Evolutionary conservation across 2,329 filamentous ascomycete genomes (phyloP), one percentile per base, ranked within the genome.

Genomic region (Alternaria ethzedia): DNA sequence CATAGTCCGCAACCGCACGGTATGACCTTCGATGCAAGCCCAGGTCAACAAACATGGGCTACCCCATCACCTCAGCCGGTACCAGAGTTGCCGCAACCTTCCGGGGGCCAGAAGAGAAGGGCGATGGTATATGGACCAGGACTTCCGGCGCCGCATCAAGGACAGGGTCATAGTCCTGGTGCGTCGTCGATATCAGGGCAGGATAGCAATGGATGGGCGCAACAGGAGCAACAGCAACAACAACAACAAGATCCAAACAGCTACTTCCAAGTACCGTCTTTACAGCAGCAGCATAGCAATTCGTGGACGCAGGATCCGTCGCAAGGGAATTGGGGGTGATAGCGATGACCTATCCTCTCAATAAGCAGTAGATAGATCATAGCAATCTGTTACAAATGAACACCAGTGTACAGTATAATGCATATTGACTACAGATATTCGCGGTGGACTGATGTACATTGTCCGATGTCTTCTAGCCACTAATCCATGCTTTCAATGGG

Each of bases 21-120:
- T 3, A 63, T 66, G 45, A 47, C 69, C 0, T 71, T 70, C 30
- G 69, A 72, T 30, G 50, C 64, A 8, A 52, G 62, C 11, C 68
- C 65, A n/a, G 23, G 54, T 20, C 66, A 68, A 25, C 66, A 70
- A 28, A 64, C 67, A 10, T 74, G 70, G 67, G 56, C 67, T 17
- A 74, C 76, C 3, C 73, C 76, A 5, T 67, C 70, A 5, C 74
- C 75, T 3, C 75, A 77, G 55, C 67, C 73, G 1, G 51, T 78
- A 28, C 72, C 74, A 1, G 75, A 76, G 23, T 70, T 79, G 65
- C 77, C 77, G 11, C 71, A 69, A 57, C 77, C 76, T 1, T 76
- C 68, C 2, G 77, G 71, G 4, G 77, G 77, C 0, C 66, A 74
- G 12, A 73, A 71, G 45, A 67, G 77, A 13, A 71, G 76, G 50